phyloP scores from a whole-genome alignment of 192 early-diverging fungal genomes.

The Coemansia sp. region DNA sequence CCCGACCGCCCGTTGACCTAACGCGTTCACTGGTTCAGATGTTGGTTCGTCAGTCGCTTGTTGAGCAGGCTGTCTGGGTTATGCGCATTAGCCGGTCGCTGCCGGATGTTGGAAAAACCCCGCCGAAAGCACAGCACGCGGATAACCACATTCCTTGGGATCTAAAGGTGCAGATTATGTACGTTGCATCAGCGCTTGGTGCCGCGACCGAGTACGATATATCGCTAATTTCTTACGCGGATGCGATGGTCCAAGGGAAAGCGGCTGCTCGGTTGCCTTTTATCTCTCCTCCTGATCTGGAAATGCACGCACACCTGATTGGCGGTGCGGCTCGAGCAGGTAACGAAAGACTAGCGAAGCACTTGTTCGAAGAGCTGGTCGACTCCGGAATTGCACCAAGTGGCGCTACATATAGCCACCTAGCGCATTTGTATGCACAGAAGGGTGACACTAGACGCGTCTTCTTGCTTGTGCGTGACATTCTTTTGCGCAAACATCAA shows the following conservation, averaged over 20 bases:
- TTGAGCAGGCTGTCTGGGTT: constrained; percentile 52
- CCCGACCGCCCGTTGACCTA: constrained; percentile 34
- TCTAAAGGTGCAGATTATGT: constrained; percentile 43
- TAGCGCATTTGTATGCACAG: constrained; percentile 43
- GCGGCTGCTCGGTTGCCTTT: constrained; percentile 37
- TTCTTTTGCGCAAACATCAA: constrained; percentile 24
- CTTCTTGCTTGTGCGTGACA: constrained; percentile 37
- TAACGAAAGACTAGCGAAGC: constrained; percentile 37
- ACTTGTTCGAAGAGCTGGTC: constrained; percentile 46
- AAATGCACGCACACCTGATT: constrained; percentile 39
- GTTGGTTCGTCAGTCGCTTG: constrained; percentile 38
- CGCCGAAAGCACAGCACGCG: constrained; percentile 22
- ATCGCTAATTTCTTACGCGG: constrained; percentile 19
- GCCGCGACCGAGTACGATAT: constrained; percentile 34
- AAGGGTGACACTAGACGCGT: constrained; percentile 35
- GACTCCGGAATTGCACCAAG: constrained; percentile 36
- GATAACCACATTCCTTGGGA: constrained; percentile 46
- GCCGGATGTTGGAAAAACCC: constrained; percentile 33
- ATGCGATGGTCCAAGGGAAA: constrained; percentile 35
- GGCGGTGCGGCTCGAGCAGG: constrained; percentile 40
- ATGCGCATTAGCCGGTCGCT: constrained; percentile 54
- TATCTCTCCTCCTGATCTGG: constrained; percentile 32
- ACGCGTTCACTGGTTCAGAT: constrained; percentile 38
- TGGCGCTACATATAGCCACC: constrained; percentile 33
- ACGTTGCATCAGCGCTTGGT: constrained; percentile 44